Conservation (phyloP, 2,329 filamentous ascomycete species). For the Penicillium polonicum region DNA sequence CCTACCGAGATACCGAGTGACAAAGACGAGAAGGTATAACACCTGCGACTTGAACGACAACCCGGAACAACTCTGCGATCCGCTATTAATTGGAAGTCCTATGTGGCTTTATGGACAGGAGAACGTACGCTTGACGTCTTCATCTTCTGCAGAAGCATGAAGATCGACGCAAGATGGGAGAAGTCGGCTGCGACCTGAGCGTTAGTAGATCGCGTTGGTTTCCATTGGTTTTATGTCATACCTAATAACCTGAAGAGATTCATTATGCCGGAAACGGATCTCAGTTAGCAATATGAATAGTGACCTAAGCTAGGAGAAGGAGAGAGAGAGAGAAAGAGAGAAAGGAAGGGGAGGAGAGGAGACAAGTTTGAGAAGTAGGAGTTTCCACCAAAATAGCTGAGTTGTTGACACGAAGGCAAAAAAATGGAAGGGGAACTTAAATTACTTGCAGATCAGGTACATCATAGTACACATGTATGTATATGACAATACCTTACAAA, state of each 20-base stretch:
- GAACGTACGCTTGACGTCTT: conserved; percentile 74
- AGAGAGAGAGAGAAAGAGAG: neutral
- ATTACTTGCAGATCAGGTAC: conserved; percentile 20
- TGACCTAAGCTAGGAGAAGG: neutral
- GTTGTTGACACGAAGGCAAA: conserved; percentile 44
- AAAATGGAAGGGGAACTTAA: conserved; percentile 22
- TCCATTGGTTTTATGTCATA: conserved; percentile 34
- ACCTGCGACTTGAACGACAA: conserved; percentile 99
- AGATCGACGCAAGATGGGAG: conserved; percentile 89
- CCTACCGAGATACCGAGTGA: conserved; percentile 84
- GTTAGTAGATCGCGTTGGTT: conserved; percentile 15
- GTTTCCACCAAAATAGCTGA: conserved; percentile 8
- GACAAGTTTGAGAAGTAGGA: neutral
- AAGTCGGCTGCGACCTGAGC: conserved; percentile 68
- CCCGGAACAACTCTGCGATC: conserved; percentile 79
- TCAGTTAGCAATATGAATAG: neutral
- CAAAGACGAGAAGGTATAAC: conserved; percentile 89
- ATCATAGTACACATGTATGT: too few species aligned
- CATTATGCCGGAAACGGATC: conserved; percentile 49
- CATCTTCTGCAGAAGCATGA: conserved; percentile 98
- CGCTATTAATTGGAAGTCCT: conserved; percentile 7
- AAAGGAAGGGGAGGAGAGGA: conserved; percentile 1
- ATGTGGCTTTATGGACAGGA: neutral
- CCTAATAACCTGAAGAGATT: conserved; percentile 69
- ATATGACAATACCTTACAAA: too few species aligned